Evolutionary conservation across 2,329 filamentous ascomycete species (phyloP).

Genomic region (Cladosporium austrohemisphaericum): DNA sequence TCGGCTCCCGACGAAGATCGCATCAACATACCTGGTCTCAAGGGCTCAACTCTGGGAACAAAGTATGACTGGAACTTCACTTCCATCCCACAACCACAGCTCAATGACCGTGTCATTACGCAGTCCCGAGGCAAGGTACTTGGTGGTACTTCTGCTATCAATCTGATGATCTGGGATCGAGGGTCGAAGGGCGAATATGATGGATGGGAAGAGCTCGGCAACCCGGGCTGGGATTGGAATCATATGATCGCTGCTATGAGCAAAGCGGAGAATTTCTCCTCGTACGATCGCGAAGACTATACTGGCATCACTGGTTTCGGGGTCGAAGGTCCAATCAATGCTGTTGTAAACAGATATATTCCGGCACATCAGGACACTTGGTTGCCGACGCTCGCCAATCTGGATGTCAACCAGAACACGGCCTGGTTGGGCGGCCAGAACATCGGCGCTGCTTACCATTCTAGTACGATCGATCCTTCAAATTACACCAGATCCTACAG

Average conservation of each 20-base stretch:
- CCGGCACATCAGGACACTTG: no score
- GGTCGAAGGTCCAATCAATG: no score
- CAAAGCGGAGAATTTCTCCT: no score
- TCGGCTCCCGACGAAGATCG: slow-evolving; percentile 22
- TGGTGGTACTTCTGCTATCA: slow-evolving; percentile 46
- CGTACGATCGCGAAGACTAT: no score
- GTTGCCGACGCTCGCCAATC: no score
- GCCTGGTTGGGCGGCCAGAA: no score
- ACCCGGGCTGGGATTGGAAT: slow-evolving; percentile 39
- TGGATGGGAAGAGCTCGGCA: slow-evolving; percentile 34
- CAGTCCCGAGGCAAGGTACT: slow-evolving; percentile 49
- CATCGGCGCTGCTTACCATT: no score
- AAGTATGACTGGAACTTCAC: slow-evolving; percentile 34
- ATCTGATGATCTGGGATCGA: slow-evolving; percentile 34
- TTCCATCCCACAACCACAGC: slow-evolving; percentile 24
- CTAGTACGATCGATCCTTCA: no score
- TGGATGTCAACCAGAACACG: no score
- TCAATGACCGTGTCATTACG: slow-evolving; percentile 39
- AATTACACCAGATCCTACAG: background rate
- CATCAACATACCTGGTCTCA: slow-evolving; percentile 25
- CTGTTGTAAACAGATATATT: no score
- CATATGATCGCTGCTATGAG: slow-evolving; percentile 26
- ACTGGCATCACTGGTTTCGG: background rate
- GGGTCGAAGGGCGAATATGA: slow-evolving; percentile 33
- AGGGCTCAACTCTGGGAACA: slow-evolving; percentile 17